A percentile compares a stretch with the other conserved stretches of the same genome.
phyloP scores from a whole-genome alignment of 2,329 filamentous ascomycete species.

The Blastomyces parvus region DNA sequence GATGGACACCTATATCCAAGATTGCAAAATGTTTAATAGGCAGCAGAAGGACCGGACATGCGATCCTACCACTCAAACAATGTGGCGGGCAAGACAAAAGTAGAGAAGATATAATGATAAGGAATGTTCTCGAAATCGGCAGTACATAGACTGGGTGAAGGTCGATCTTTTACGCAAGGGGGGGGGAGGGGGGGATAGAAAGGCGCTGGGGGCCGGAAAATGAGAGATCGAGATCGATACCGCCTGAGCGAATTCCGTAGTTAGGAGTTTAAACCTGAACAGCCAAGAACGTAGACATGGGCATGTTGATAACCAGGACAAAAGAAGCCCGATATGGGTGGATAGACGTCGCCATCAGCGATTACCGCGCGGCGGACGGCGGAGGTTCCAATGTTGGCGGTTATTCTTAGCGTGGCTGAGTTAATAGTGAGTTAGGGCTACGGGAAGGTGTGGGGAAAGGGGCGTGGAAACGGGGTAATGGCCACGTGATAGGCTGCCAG shows the following conservation, averaged over 20 bases:
- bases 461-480: background rate
- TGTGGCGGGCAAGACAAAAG: too few relatives aligned
- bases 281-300: background rate
- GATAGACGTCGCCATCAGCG: background rate
- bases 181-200: too few relatives aligned
- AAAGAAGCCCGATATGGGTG: too few relatives aligned
- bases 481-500: background rate
- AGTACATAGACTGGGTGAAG: background rate
- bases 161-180: background rate
- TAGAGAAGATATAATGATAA: background rate
- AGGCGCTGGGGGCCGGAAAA: too few relatives aligned
- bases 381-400: too few relatives aligned
- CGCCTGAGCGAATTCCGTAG: background rate
- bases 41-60: background rate
- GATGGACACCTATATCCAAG: background rate
- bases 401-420: too few relatives aligned
- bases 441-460: background rate
- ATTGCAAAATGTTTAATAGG: background rate
- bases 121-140: background rate
- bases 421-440: background rate
- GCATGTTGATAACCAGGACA: background rate
- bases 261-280: background rate
- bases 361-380: too few relatives aligned
- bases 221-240: background rate
- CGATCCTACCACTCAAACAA: background rate